Evolutionary conservation across 169 alveolate genomes (phyloP).

Genomic region (Cryptosporidium sp.): DNA sequence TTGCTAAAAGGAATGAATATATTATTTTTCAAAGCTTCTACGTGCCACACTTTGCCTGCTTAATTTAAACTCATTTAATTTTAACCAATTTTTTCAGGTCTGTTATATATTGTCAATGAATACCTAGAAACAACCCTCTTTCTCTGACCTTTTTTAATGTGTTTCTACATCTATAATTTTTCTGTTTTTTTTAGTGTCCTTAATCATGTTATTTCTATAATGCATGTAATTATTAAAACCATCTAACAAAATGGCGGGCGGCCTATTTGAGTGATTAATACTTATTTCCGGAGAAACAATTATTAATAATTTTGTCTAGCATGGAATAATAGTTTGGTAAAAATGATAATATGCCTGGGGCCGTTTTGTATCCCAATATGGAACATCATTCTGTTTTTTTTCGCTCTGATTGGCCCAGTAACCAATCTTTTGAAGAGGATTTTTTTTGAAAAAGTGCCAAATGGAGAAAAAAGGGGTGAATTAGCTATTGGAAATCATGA

Average conservation of each 20-base stretch:
- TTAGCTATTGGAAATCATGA: background rate
- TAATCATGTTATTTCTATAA: background rate
- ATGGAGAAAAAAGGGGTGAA: background rate
- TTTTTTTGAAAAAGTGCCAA: background rate
- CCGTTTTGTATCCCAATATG: constrained; percentile 70
- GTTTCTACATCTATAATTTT: too few relatives aligned
- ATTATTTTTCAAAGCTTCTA: background rate
- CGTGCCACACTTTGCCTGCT: background rate
- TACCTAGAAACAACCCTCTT: too few relatives aligned
- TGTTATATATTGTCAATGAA: background rate
- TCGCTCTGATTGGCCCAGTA: constrained; percentile 24
- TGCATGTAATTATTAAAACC: too few relatives aligned
- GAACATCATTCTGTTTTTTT: constrained; percentile 25
- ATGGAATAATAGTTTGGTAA: background rate
- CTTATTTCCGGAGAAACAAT: too few relatives aligned
- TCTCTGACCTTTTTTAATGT: too few relatives aligned
- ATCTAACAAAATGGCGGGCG: too few relatives aligned
- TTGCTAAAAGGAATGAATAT: too few relatives aligned
- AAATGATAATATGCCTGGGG: constrained; percentile 61
- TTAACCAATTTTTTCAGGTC: too few relatives aligned
- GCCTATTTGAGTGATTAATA: too few relatives aligned
- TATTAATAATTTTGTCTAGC: too few relatives aligned
- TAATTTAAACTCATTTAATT: background rate
- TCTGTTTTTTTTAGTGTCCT: background rate
- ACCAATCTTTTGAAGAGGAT: background rate